These are phyloP conservation scores for Spergularia marina DNA, from an alignment of 148 eudicot genomes.

Conservation along the genomic window DNA sequence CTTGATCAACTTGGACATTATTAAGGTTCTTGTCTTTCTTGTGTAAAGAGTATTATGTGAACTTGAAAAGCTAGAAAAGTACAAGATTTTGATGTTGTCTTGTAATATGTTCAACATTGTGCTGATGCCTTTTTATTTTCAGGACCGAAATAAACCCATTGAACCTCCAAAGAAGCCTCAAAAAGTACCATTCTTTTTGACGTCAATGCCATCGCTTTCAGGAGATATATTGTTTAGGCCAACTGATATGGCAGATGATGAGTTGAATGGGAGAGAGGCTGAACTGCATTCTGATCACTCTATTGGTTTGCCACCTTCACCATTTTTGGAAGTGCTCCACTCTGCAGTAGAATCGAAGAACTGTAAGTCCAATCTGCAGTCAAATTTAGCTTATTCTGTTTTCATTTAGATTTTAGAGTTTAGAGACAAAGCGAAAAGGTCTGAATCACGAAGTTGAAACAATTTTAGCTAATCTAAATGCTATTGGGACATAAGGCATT, in stretches of 20 bases:
- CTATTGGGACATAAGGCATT: neutral
- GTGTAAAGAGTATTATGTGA: neutral
- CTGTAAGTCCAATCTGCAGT: constrained; percentile 43
- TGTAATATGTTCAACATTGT: neutral
- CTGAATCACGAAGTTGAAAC: neutral
- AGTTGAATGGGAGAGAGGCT: constrained; percentile 29
- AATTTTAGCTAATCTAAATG: neutral
- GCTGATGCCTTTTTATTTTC: constrained; percentile 24
- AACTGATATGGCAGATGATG: constrained; percentile 44
- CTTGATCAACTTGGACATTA: constrained; percentile 87
- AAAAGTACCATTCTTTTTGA: constrained; percentile 91
- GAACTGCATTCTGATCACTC: constrained; percentile 23
- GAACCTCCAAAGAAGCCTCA: constrained; percentile 97
- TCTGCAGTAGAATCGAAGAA: constrained; percentile 55
- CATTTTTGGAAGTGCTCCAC: constrained; percentile 60
- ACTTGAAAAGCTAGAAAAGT: neutral
- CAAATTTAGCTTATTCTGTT: neutral
- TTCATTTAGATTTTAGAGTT: neutral
- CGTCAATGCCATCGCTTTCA: constrained; percentile 80
- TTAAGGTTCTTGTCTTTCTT: constrained; percentile 51
- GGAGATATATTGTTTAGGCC: constrained; percentile 74
- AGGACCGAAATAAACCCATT: constrained; percentile 90
- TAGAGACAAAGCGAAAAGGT: neutral
- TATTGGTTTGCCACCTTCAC: constrained; percentile 41
- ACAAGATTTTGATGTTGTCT: neutral